Percentiles rank a stretch among this genome's conserved stretches.
phyloP scores from a whole-genome alignment of 768 basidiomycete genomes.

The Boletus tylopilopsis region DNA sequence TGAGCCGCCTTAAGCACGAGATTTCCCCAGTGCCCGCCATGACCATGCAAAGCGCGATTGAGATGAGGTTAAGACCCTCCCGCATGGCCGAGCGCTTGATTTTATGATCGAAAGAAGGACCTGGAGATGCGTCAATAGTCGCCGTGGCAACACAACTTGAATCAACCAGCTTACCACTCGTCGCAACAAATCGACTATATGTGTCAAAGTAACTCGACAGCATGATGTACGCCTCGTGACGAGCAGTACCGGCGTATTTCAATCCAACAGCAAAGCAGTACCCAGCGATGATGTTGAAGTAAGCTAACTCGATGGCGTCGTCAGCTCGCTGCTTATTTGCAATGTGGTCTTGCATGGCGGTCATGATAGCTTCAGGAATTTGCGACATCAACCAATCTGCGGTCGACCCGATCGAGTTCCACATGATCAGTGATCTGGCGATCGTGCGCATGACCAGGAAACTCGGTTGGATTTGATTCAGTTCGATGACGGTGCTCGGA shows the following conservation, averaged over 20 bases:
- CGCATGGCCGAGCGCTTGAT: slow-evolving; percentile 86
- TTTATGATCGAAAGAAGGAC: slow-evolving; percentile 77
- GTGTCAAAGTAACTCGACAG: slow-evolving; percentile 80
- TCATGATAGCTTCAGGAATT: slow-evolving; percentile 63
- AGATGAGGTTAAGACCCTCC: slow-evolving; percentile 84
- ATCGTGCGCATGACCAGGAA: slow-evolving; percentile 82
- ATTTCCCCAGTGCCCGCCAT: slow-evolving; percentile 98
- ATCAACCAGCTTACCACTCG: slow-evolving; percentile 49
- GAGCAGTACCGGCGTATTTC: slow-evolving; percentile 92
- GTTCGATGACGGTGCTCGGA: slow-evolving; percentile 72
- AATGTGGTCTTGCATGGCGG: slow-evolving; percentile 52
- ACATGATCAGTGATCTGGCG: slow-evolving; percentile 78
- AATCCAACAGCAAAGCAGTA: slow-evolving; percentile 89
- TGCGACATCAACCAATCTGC: slow-evolving; percentile 69
- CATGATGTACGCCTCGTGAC: slow-evolving; percentile 82
- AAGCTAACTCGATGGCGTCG: slow-evolving; percentile 80
- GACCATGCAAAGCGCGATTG: slow-evolving; percentile 83
- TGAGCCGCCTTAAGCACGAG: slow-evolving; percentile 78
- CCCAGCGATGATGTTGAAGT: slow-evolving; percentile 88
- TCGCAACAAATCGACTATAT: slow-evolving; percentile 67
- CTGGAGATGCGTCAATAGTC: slow-evolving; percentile 34
- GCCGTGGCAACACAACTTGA: slow-evolving; percentile 1
- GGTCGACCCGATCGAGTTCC: slow-evolving; percentile 71
- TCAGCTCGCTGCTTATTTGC: slow-evolving; percentile 47
- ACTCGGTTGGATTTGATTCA: slow-evolving; percentile 86